phyloP scores from a whole-genome alignment of 768 basidiomycete species.

The Tricholoma terreum region DNA sequence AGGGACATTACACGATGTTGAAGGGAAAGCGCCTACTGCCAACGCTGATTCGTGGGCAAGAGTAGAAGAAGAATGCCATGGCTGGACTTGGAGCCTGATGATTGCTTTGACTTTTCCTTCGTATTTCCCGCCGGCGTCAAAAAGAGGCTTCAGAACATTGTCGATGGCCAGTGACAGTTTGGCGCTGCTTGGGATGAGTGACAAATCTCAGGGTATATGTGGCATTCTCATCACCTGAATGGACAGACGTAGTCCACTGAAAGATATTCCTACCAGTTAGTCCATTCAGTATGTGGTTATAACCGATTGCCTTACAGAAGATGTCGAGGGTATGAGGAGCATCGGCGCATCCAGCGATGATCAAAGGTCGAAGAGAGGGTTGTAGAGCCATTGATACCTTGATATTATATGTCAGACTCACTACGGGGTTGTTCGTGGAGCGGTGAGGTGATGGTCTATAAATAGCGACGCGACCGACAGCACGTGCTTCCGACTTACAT shows the following conservation, averaged over 20 bases:
- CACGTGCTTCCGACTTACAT: neutral
- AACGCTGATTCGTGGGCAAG: constrained; percentile 79
- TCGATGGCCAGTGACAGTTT: constrained; percentile 63
- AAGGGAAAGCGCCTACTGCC: constrained; percentile 47
- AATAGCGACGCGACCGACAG: neutral
- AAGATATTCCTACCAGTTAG: neutral
- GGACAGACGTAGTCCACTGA: constrained; percentile 88
- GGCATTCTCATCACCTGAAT: constrained; percentile 49
- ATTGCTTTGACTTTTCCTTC: constrained; percentile 72
- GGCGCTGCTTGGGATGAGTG: constrained; percentile 37
- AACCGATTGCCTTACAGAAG: constrained; percentile 49
- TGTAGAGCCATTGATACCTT: constrained; percentile 68
- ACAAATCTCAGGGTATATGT: neutral
- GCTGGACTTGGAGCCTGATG: constrained; percentile 69
- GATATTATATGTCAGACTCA: too few species aligned
- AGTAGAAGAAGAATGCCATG: constrained; percentile 78
- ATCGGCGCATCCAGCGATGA: constrained; percentile 54
- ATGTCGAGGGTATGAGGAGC: constrained; percentile 80
- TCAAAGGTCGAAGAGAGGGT: constrained; percentile 64
- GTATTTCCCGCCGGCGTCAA: constrained; percentile 59
- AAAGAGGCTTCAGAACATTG: constrained; percentile 53
- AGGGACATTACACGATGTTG: neutral
- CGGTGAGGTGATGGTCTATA: neutral
- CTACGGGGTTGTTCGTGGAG: too few species aligned
- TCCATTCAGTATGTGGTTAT: neutral